phyloP scores from a whole-genome alignment of 768 basidiomycete genomes.

The Naganishia antarctica region DNA sequence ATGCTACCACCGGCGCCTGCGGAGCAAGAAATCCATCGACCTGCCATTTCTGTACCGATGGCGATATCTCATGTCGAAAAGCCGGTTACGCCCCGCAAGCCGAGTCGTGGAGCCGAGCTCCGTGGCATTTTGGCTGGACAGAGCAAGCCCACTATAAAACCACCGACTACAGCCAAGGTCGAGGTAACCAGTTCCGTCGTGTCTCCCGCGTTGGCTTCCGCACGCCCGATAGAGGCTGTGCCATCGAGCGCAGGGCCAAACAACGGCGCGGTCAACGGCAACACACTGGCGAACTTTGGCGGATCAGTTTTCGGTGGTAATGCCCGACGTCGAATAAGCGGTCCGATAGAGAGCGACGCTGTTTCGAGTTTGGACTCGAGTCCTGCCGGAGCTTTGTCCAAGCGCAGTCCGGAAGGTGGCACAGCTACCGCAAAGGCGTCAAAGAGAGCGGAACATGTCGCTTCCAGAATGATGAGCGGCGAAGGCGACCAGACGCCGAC shows the following conservation, averaged over 20 bases:
- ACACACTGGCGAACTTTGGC: not conserved
- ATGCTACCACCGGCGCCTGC: not conserved
- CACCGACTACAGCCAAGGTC: not conserved
- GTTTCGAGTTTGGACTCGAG: not conserved
- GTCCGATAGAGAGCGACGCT: not conserved
- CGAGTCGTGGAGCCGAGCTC: not conserved
- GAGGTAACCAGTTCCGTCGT: no score
- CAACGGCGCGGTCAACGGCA: not conserved
- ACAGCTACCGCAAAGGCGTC: not conserved
- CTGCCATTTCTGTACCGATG: constrained; percentile 32
- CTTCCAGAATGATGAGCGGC: not conserved
- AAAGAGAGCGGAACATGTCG: not conserved
- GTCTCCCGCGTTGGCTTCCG: no score
- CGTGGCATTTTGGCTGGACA: not conserved
- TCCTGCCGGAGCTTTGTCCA: no score
- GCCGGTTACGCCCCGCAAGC: not conserved
- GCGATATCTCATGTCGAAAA: constrained; percentile 19
- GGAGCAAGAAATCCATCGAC: constrained; percentile 17
- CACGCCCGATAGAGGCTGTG: no score
- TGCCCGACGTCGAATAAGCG: not conserved
- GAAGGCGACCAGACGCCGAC: constrained; percentile 1
- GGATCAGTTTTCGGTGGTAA: not conserved
- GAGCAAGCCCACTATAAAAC: not conserved
- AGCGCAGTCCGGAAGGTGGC: not conserved
- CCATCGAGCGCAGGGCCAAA: not conserved